Evolutionary conservation across 2,329 filamentous ascomycete species (phyloP), one percentile per base, ranked within the genome.

Genomic region (Fusarium incarnatum): DNA sequence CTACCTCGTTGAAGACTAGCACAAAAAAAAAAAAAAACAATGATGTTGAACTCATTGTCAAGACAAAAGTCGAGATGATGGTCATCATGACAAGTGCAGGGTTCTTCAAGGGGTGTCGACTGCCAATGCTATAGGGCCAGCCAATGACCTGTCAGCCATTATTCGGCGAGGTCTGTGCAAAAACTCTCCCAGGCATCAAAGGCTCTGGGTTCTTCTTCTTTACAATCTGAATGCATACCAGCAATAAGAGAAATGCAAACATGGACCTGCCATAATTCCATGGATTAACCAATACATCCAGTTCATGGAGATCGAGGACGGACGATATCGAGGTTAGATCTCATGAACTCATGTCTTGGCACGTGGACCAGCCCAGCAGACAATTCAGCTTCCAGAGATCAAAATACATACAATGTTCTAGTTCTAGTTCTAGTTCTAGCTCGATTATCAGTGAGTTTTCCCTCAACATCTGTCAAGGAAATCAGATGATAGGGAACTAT

Each of bases 71-170:
- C 7, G 27, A 30, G 28, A 63, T 64, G 59, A 64, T 64, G 59
- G 56, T 49, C 15, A 64, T 57, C 59, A 64, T 49, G 59, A 64
- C 49, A 67, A 30, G 49, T 44, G 20, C 63, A 69, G 66, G 55
- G 63, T 50, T 68, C 62, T 46, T 46, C 41, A 48, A 56, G 60
- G 64, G 63, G 59, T 59, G 45, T 64, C 27, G 37, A 53, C 49
- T 57, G 68, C 68, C 64, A 71, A 70, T 65, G 58, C 42, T 46
- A 22, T 70, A 70, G 53, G 68, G 68, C 67, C 68, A 70, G 52
- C 68, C 68, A 70, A 70, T 70, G 45, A 54, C 37, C 22, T 42
- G 37, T n/a, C 45, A 48, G 45, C 34, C 28, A 46, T 42, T 23
- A 34, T 55, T 41, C 28, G 34, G n/a, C 18, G 27, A 63, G 42